Evolutionary conservation across 2,329 filamentous ascomycete species (phyloP).

Genomic region (Claviceps purpurea): DNA sequence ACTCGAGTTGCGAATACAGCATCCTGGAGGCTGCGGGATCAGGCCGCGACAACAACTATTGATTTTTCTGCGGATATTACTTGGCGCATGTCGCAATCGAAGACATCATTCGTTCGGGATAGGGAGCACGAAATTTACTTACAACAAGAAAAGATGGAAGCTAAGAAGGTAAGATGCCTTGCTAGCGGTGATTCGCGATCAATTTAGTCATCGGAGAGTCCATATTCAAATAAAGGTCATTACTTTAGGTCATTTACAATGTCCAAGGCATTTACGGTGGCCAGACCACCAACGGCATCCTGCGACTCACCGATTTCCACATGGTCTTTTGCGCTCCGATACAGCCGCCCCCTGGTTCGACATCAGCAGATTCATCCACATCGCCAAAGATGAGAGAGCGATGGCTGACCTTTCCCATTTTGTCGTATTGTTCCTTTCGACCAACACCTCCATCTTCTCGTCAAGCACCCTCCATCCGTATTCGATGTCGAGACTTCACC

Average conservation of each 20-base stretch:
- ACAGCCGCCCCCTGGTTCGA: slow-evolving; percentile 15
- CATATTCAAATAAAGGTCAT: background rate
- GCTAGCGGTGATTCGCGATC: background rate
- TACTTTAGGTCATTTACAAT: slow-evolving; percentile 35
- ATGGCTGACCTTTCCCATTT: slow-evolving; percentile 93
- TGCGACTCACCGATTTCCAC: slow-evolving; percentile 52
- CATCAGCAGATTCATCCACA: slow-evolving; percentile 9
- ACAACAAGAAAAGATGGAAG: slow-evolving; percentile 23
- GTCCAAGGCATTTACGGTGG: slow-evolving; percentile 49
- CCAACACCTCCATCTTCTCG: slow-evolving; percentile 57
- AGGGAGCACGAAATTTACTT: background rate
- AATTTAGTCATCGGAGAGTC: background rate
- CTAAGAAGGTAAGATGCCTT: slow-evolving; percentile 23
- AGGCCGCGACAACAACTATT: background rate
- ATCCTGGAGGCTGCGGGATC: background rate
- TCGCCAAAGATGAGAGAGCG: slow-evolving; percentile 44
- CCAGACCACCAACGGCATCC: slow-evolving; percentile 39
- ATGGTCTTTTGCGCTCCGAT: slow-evolving; percentile 37
- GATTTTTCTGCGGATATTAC: background rate
- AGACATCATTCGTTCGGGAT: background rate
- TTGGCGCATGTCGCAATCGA: background rate
- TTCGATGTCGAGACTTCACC: slow-evolving; percentile 86
- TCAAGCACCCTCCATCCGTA: slow-evolving; percentile 66
- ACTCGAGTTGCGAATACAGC: background rate
- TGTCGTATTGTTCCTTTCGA: slow-evolving; percentile 65